A percentile compares a stretch with the other conserved stretches of the same genome.
Evolutionary conservation across 2,329 filamentous ascomycete species (phyloP).

Genomic region (Juglanconis sp.): DNA sequence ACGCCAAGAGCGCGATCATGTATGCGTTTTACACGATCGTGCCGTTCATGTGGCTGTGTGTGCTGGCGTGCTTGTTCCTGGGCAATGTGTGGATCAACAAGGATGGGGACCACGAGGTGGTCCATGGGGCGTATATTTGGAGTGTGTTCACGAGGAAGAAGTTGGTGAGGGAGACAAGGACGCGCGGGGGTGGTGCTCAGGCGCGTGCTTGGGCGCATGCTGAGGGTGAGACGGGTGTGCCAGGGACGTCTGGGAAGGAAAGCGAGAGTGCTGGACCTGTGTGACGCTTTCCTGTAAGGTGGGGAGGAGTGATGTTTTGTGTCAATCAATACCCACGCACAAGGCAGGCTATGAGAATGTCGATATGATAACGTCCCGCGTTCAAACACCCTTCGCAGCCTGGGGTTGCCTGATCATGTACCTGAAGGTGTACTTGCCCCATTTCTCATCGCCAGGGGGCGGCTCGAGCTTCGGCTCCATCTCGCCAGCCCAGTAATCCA

Average conservation of each 20-base stretch:
- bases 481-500: slow-evolving; percentile 30
- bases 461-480: slow-evolving; percentile 9
- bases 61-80: slow-evolving; percentile 26
- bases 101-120: slow-evolving; percentile 24
- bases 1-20: slow-evolving; percentile 50
- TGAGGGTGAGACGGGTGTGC: neutral
- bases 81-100: slow-evolving; percentile 33
- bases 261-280: neutral
- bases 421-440: slow-evolving; percentile 32
- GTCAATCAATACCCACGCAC: neutral
- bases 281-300: neutral
- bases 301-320: neutral
- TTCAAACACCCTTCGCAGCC: neutral
- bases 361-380: neutral
- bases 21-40: slow-evolving; percentile 62
- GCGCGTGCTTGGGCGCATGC: neutral
- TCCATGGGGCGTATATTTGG: slow-evolving; percentile 23
- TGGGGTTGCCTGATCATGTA: slow-evolving; percentile 27
- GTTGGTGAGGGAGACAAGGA: slow-evolving; percentile 18
- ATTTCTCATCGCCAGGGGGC: slow-evolving; percentile 25
- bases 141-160: slow-evolving; percentile 17
- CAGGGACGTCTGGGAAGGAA: neutral
- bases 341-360: no score
- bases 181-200: slow-evolving; percentile 10
- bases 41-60: slow-evolving; percentile 49